Percentiles rank a stretch among this genome's conserved stretches.
Conservation (phyloP, 495 filamentous ascomycete genomes). For the Pyrenula massariospora region DNA sequence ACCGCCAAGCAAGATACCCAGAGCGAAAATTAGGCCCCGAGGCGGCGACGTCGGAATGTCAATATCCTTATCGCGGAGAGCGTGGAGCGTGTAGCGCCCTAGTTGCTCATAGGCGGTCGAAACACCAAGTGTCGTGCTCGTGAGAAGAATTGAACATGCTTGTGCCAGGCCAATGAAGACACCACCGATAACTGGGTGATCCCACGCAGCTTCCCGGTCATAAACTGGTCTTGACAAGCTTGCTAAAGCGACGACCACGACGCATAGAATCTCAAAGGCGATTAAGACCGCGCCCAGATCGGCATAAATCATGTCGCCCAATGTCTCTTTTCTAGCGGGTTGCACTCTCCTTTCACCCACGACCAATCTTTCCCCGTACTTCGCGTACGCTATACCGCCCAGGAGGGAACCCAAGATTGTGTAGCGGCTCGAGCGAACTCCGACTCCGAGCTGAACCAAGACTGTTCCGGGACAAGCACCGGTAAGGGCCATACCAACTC, state of each 20-base stretch:
- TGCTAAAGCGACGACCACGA: not conserved
- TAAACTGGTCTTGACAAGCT: not conserved
- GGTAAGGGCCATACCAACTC: slow-evolving; percentile 40
- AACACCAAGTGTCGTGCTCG: slow-evolving; percentile 33
- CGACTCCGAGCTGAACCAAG: slow-evolving; percentile 37
- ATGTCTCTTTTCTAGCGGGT: not conserved
- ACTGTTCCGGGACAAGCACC: slow-evolving; percentile 47
- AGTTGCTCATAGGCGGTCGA: slow-evolving; percentile 31
- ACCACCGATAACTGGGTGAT: slow-evolving; percentile 30
- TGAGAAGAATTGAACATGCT: slow-evolving; percentile 25
- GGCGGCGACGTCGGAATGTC: slow-evolving; percentile 31
- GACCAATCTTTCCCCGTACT: not conserved
- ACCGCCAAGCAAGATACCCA: slow-evolving; percentile 30
- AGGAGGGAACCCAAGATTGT: slow-evolving; percentile 6
- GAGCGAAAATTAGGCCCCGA: slow-evolving; percentile 26
- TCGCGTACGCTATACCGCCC: not conserved
- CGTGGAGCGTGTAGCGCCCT: not conserved
- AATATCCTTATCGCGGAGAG: slow-evolving; percentile 13
- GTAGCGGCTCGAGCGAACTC: slow-evolving; percentile 28
- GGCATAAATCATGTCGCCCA: not conserved
- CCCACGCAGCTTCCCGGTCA: not conserved
- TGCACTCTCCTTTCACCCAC: not conserved
- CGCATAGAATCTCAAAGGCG: not conserved
- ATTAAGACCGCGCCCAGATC: not conserved
- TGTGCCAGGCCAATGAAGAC: slow-evolving; percentile 38